Evolutionary conservation across 129 eudicot genomes (phyloP).

Genomic region (Lactuca saligna): DNA sequence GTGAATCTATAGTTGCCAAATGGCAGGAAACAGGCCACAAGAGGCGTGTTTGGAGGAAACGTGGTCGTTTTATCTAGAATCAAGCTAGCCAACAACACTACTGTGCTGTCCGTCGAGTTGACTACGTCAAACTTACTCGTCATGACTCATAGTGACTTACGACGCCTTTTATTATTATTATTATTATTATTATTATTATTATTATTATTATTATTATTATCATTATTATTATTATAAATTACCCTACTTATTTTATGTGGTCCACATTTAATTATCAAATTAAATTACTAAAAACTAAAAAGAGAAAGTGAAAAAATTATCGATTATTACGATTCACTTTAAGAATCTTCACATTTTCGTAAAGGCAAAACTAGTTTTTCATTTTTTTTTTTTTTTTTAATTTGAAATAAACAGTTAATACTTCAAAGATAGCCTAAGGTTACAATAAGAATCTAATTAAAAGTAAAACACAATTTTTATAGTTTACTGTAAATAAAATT

Average conservation of each 20-base stretch:
- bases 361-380: too few relatives aligned
- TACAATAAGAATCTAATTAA: background rate
- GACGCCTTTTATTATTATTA: too few relatives aligned
- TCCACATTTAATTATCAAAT: background rate
- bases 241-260: slow-evolving; percentile 10
- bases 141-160: background rate
- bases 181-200: too few relatives aligned
- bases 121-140: slow-evolving; percentile 25
- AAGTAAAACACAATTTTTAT: too few relatives aligned
- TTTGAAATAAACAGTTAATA: too few relatives aligned
- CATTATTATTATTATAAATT: too few relatives aligned
- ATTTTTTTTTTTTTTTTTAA: too few relatives aligned
- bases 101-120: background rate
- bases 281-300: background rate
- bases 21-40: slow-evolving; percentile 7
- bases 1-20: slow-evolving; percentile 13
- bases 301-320: too few relatives aligned
- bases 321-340: too few relatives aligned
- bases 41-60: slow-evolving; percentile 7
- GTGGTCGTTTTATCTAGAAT: slow-evolving; percentile 14
- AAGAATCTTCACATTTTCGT: too few relatives aligned
- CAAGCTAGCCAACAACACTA: background rate
- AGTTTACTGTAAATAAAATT: too few relatives aligned
- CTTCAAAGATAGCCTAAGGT: background rate
- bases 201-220: too few relatives aligned